These are phyloP conservation scores for Monosporascus sp. DNA, from an alignment of 2,329 filamentous ascomycete genomes.

Conservation along the genomic window DNA sequence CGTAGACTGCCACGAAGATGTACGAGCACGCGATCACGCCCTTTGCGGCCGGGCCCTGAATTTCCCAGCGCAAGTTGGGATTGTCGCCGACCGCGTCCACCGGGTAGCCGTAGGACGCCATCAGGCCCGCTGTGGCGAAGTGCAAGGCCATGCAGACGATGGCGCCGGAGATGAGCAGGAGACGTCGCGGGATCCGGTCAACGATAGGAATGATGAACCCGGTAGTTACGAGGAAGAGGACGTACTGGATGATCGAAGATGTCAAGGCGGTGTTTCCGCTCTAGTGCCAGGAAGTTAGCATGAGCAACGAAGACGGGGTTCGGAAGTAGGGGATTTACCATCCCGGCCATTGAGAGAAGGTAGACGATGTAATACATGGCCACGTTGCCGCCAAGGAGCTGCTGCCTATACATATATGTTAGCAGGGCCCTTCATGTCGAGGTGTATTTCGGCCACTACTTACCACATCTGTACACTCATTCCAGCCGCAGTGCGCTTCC, in stretches of 20 bases:
- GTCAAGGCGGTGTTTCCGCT: constrained; percentile 32
- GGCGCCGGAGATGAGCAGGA: constrained; percentile 41
- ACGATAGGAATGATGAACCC: constrained; percentile 44
- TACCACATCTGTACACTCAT: constrained; percentile 47
- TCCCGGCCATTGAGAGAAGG: constrained; percentile 56
- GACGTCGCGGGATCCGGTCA: constrained; percentile 43
- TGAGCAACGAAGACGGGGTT: not conserved
- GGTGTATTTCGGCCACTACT: not conserved
- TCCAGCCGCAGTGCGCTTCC: constrained; percentile 47
- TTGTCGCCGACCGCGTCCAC: constrained; percentile 42
- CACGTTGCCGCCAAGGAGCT: constrained; percentile 52
- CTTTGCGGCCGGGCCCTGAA: constrained; percentile 40
- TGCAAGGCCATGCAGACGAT: constrained; percentile 41
- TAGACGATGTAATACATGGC: constrained; percentile 59
- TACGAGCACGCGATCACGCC: constrained; percentile 47
- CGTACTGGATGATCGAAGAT: constrained; percentile 50
- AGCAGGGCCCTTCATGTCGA: not conserved
- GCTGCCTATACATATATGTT: constrained; percentile 33
- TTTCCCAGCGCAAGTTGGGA: constrained; percentile 39
- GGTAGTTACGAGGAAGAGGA: constrained; percentile 50
- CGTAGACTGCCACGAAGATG: constrained; percentile 36
- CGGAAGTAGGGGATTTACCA: constrained; percentile 19
- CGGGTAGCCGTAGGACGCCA: constrained; percentile 42
- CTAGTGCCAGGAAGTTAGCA: constrained; percentile 1
- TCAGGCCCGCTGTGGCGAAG: constrained; percentile 42